Evolutionary conservation across 805 yeast genomes (phyloP).

Genomic region (Candida mattraensis): DNA sequence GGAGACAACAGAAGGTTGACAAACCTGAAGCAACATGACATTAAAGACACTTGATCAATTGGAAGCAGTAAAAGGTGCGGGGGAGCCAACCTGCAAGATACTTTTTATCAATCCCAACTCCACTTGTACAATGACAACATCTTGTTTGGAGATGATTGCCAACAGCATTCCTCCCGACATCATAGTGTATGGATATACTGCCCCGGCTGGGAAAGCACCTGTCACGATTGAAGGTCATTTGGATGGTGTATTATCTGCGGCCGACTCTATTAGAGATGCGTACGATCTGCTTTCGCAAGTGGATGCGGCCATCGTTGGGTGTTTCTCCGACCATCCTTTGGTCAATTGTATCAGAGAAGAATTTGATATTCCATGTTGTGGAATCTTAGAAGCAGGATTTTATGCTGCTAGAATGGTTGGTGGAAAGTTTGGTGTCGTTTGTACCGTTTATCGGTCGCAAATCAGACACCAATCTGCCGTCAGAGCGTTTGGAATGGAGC

Average conservation of each 20-base stretch:
- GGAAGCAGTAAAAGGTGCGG: constrained; percentile 8
- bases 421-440: constrained; percentile 34
- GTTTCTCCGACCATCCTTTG: constrained; percentile 38
- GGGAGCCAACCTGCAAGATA: constrained; percentile 18
- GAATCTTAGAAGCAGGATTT: constrained; percentile 37
- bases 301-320: constrained; percentile 36
- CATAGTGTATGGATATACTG: constrained; percentile 33
- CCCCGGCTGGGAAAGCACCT: constrained; percentile 28
- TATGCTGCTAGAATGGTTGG: constrained; percentile 35
- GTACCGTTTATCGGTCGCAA: constrained; percentile 33
- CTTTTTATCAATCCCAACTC: constrained; percentile 34
- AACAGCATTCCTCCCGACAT: constrained; percentile 31
- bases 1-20: too few species aligned
- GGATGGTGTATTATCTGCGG: constrained; percentile 35
- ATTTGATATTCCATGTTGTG: constrained; percentile 34
- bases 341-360: constrained; percentile 36
- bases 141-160: constrained; percentile 33
- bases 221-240: constrained; percentile 35
- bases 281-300: constrained; percentile 28
- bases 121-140: constrained; percentile 30
- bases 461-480: constrained; percentile 35
- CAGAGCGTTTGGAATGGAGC: constrained; percentile 29
- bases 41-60: constrained; percentile 8
- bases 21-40: too few species aligned
- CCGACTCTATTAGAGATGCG: constrained; percentile 32